Conservation (phyloP, 2,329 filamentous ascomycete species). For the Colletotrichum tofieldiae region DNA sequence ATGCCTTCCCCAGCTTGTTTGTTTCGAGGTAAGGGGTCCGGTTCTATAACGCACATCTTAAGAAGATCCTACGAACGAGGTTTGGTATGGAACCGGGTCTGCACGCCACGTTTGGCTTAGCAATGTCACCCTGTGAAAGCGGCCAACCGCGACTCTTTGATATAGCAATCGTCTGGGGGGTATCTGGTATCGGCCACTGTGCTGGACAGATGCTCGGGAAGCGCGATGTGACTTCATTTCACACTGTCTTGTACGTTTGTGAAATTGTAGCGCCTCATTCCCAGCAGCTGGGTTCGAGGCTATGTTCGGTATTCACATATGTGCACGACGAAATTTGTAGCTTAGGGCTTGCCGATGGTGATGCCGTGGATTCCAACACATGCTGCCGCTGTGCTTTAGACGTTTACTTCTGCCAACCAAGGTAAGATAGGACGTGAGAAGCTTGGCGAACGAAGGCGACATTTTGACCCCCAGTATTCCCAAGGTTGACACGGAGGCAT, state of each 20-base stretch:
- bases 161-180: neutral
- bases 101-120: slow-evolving; percentile 16
- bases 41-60: slow-evolving; percentile 51
- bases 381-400: too few relatives aligned
- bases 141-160: slow-evolving; percentile 10
- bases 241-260: neutral
- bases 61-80: slow-evolving; percentile 45
- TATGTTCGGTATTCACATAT: neutral
- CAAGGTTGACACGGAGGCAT: slow-evolving; percentile 9
- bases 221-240: slow-evolving; percentile 34
- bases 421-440: neutral
- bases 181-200: slow-evolving; percentile 14
- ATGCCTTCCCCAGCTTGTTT: slow-evolving; percentile 4
- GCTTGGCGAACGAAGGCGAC: neutral
- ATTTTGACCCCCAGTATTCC: neutral
- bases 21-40: slow-evolving; percentile 12
- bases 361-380: too few relatives aligned
- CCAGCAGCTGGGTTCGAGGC: too few relatives aligned
- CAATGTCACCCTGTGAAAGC: slow-evolving; percentile 27
- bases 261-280: neutral
- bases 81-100: neutral
- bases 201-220: slow-evolving; percentile 28
- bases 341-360: neutral
- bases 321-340: neutral
- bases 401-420: neutral